Evolutionary conservation across 2,329 filamentous ascomycete genomes (phyloP), one percentile per base, ranked within the genome.

Genomic region (Thermothelomyces thermophilus): DNA sequence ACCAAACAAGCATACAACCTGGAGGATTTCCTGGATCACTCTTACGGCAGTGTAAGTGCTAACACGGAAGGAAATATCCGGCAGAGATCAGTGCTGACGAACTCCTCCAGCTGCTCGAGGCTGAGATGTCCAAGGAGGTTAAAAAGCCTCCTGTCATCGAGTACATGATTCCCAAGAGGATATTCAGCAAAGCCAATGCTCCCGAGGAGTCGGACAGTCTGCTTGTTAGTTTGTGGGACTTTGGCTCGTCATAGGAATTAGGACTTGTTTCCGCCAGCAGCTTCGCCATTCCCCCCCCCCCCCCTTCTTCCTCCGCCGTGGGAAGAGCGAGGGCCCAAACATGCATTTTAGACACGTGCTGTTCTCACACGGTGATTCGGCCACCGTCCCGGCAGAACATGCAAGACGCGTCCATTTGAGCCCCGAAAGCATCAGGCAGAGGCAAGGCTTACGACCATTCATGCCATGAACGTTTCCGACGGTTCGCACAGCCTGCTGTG

Each of bases 11-110:
- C 85, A 2, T 98, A 97, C 68, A 93, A 90, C 60, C 71, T 96
- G n/a, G 93, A 98, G 64, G 93, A 98, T 64, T 98, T 98, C 68
- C 71, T 97, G 41, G 93, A 98, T 64, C 90, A 97, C 66, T 91
- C 88, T 0, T 98, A 97, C 68, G 80, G 75, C 61, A 87, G 82
- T 64, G 84, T 85, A 77, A 76, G 79, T 77, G n/a, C n/a, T n/a
- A n/a, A n/a, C n/a, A n/a, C n/a, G n/a, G n/a, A n/a, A n/a, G n/a
- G n/a, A n/a, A n/a, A n/a, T n/a, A n/a, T n/a, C n/a, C n/a, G n/a
- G n/a, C n/a, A n/a, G n/a, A n/a, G n/a, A n/a, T n/a, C n/a, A 7
- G 44, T 28, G 41, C 69, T 75, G 59, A 75, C 62, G 28, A 28
- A 19, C 6, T 31, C n/a, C n/a, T 17, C 53, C 58, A 88, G 84